phyloP scores from a whole-genome alignment of 2,329 filamentous ascomycete species.

The Corynespora cassiicola region DNA sequence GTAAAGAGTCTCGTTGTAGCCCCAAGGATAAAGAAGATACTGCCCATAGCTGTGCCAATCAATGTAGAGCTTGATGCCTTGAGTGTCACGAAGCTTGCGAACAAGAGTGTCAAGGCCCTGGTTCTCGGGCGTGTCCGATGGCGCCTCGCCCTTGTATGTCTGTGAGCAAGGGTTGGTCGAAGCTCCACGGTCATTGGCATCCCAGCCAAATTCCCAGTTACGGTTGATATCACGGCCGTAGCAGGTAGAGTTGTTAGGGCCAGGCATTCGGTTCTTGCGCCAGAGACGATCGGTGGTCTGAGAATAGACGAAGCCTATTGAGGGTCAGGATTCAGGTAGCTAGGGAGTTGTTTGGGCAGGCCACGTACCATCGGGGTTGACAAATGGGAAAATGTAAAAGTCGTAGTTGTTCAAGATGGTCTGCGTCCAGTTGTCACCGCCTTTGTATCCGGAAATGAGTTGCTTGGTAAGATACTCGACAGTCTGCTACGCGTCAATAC shows the following conservation, averaged over 20 bases:
- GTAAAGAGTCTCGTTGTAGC: conserved; percentile 60
- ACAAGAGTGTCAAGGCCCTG: conserved; percentile 53
- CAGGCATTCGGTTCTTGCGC: conserved; percentile 43
- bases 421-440: conserved; percentile 38
- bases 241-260: conserved; percentile 36
- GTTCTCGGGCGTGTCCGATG: conserved; percentile 36
- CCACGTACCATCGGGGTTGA: conserved; percentile 38
- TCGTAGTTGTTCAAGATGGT: conserved; percentile 35
- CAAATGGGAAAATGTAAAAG: conserved; percentile 40
- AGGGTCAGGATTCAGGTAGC: background rate
- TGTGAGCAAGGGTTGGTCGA: conserved; percentile 37
- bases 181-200: conserved; percentile 30
- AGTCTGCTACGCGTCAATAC: conserved; percentile 7
- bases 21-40: conserved; percentile 64
- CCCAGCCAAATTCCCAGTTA: conserved; percentile 42
- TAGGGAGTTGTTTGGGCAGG: no score
- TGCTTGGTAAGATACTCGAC: conserved; percentile 37
- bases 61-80: conserved; percentile 66
- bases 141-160: conserved; percentile 36
- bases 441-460: conserved; percentile 33
- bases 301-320: conserved; percentile 38
- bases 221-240: conserved; percentile 41
- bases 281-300: conserved; percentile 42
- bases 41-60: conserved; percentile 71
- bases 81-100: conserved; percentile 47